Base-by-base conservation (phyloP, 2,329 filamentous ascomycete species). In the Pseudocercospora vitis region DNA sequence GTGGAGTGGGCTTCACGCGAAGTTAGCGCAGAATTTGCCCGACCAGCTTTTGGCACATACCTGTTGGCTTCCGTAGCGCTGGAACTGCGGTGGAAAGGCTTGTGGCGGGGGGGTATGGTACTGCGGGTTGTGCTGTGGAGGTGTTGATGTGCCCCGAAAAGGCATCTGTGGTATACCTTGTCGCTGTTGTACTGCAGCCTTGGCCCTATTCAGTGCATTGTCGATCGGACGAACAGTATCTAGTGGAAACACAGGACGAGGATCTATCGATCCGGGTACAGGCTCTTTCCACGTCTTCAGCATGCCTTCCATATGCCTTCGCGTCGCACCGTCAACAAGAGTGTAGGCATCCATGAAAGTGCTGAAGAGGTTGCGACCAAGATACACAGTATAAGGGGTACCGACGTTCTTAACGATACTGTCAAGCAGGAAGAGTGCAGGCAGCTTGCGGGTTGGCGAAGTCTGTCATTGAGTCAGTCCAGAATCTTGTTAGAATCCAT, bases 351-450 rank as follows among this genome's bases (percentile, higher is more conserved):
- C 89, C 91, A 97, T 96, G 70, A 96, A 99, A 3, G 90, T 97
- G 64, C 86, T 83, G 73, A 92, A 97, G 32, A 99, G 82, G 67
- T 92, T 92, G 33, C 89, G 86, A 48, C 91, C 90, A 61, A 99
- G 88, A 71, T 96, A 97, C 9, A 97, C 80, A 0, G 92, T 97
- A 73, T 99, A 99, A 6, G 94, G 94, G 0, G 92, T 96, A 57
- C 94, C 94, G 58, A 99, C 91, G 77, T 99, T 97, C 74, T 99
- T 99, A 69, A 95, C 91, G 57, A 99, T 92, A 12, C 92, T 97
- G 74, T 99, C 94, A 68, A 99, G 86, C 61, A 99, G 89, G 74
- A 97, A 99, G 23, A 99, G 81, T n/a, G 94, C 90, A 14, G 94
- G 91, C 2, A 99, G 78, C 69, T 97, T 99, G 72, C 91, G 91